Evolutionary conservation across 2,329 filamentous ascomycete species (phyloP).

Genomic region (Fusarium musae): DNA sequence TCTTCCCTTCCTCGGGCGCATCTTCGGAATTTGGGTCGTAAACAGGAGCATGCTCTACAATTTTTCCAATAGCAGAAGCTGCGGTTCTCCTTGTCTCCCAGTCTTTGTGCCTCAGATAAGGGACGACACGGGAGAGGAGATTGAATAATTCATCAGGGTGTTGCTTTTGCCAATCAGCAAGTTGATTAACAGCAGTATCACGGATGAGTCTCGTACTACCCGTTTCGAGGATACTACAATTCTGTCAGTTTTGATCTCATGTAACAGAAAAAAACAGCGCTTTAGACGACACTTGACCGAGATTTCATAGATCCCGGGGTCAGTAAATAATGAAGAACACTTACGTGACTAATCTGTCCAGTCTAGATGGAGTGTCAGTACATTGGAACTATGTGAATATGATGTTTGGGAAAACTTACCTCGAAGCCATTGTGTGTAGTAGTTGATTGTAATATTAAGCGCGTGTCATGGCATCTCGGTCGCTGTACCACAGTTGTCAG

Average conservation of each 20-base stretch:
- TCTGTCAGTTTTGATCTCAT: conserved; percentile 23
- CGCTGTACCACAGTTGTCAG: conserved; percentile 30
- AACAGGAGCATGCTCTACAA: conserved; percentile 85
- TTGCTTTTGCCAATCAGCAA: conserved; percentile 97
- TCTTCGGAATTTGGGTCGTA: conserved; percentile 91
- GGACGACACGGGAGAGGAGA: conserved; percentile 90
- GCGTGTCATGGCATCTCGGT: conserved; percentile 47
- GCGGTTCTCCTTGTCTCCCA: conserved; percentile 97
- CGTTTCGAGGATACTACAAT: conserved; percentile 86
- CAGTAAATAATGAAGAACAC: conserved; percentile 51
- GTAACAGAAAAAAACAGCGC: not conserved
- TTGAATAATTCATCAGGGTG: conserved; percentile 98
- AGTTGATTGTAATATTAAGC: conserved; percentile 33
- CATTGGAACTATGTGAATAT: not conserved
- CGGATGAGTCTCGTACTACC: conserved; percentile 96
- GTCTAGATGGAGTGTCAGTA: conserved; percentile 59
- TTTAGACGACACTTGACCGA: not conserved
- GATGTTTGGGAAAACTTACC: conserved; percentile 51
- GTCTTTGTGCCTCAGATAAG: conserved; percentile 92
- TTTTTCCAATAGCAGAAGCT: conserved; percentile 93
- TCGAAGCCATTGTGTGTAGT: conserved; percentile 66
- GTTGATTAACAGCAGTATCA: conserved; percentile 95
- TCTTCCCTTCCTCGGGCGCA: conserved; percentile 56
- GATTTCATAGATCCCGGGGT: not conserved
- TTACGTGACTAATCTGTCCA: conserved; percentile 89